These are phyloP conservation scores for Trichoderma sp. DNA, from an alignment of 2,329 filamentous ascomycete species.

Conservation along the genomic window DNA sequence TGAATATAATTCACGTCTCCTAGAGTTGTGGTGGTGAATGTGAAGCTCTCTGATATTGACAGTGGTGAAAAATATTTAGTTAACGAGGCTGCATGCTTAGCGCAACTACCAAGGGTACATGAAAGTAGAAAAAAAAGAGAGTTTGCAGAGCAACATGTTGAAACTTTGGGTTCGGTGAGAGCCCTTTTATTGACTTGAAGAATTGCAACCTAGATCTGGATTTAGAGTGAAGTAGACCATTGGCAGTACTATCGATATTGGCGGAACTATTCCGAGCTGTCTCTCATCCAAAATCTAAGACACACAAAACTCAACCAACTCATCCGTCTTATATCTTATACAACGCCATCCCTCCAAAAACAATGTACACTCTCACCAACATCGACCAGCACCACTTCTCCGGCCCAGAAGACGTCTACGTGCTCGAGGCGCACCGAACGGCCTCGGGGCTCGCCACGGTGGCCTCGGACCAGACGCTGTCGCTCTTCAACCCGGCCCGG, in stretches of 20 bases:
- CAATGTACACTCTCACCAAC: slow-evolving; percentile 38
- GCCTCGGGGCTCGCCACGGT: slow-evolving; percentile 57
- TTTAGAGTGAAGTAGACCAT: neutral
- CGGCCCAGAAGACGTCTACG: slow-evolving; percentile 46
- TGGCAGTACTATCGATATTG: neutral
- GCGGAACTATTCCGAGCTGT: neutral
- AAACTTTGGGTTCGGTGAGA: neutral
- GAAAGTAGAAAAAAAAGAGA: neutral
- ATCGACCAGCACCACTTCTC: slow-evolving; percentile 33
- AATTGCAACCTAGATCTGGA: neutral
- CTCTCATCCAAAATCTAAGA: neutral
- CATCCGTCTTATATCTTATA: slow-evolving; percentile 5
- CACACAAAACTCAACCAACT: neutral
- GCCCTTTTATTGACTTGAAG: neutral
- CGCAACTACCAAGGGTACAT: neutral
- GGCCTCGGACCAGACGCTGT: slow-evolving; percentile 68
- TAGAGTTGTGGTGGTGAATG: neutral
- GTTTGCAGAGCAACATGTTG: neutral
- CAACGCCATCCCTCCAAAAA: neutral
- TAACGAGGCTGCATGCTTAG: slow-evolving; percentile 30
- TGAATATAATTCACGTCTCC: neutral
- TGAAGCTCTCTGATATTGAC: neutral
- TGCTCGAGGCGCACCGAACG: slow-evolving; percentile 57
- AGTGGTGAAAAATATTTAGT: slow-evolving; percentile 28
- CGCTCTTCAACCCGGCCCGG: slow-evolving; percentile 59